These are phyloP conservation scores for Ganoderma resinaceum DNA, from an alignment of 1,284 basidiomycete genomes.

Conservation along the genomic window DNA sequence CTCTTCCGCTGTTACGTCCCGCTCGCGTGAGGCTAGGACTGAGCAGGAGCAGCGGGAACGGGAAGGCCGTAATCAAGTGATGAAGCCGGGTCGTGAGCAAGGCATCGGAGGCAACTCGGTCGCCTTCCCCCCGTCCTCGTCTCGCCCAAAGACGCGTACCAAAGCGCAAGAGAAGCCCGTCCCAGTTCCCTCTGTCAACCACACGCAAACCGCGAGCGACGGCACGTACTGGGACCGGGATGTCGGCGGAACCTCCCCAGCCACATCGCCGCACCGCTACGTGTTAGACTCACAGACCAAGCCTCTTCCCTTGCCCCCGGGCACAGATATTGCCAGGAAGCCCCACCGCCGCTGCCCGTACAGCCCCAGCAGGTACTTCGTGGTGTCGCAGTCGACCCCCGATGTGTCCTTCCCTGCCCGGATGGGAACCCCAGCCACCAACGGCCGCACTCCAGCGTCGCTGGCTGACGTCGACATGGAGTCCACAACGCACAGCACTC, in stretches of 20 bases:
- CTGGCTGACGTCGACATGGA: neutral
- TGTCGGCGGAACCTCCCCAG: neutral
- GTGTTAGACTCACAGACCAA: neutral
- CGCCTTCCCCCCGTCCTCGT: slow-evolving; percentile 1
- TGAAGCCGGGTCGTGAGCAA: neutral
- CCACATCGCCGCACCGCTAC: neutral
- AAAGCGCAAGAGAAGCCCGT: slow-evolving; percentile 5
- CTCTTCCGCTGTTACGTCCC: neutral
- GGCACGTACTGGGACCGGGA: neutral
- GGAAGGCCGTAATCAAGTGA: neutral
- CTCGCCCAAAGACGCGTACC: neutral
- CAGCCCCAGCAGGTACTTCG: neutral
- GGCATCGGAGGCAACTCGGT: neutral
- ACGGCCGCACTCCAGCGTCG: neutral
- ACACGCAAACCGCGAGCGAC: neutral
- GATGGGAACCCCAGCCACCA: neutral
- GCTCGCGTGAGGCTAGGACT: neutral
- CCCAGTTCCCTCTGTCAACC: neutral
- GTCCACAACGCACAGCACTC: neutral
- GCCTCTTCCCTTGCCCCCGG: neutral
- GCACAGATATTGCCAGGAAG: neutral
- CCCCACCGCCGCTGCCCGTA: neutral
- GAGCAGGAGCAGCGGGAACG: neutral
- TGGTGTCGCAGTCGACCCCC: neutral
- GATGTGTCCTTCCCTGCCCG: neutral